Conservation (phyloP, 1,139 yeast species). For the Saccharomyces hybrid region DNA sequence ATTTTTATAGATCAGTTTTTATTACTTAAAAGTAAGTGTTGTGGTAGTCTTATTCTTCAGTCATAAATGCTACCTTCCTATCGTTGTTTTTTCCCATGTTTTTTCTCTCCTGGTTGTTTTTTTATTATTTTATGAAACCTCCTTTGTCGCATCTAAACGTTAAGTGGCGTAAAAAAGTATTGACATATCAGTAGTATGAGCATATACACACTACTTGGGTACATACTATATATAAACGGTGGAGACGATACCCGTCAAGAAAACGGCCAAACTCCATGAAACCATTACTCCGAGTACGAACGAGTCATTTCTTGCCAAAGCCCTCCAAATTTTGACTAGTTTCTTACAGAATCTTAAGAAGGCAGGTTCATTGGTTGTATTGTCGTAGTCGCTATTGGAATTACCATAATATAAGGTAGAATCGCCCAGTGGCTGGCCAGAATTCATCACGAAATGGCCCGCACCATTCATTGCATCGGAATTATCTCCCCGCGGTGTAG, state of each 20-base stretch:
- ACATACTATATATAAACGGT: background rate
- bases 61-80: too few species aligned
- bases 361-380: background rate
- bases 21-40: too few species aligned
- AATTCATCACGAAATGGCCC: background rate
- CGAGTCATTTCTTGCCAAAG: slow-evolving; percentile 2
- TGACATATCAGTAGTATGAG: too few species aligned
- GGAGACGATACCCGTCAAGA: slow-evolving; percentile 1
- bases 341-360: background rate
- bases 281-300: slow-evolving; percentile 5
- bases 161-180: background rate
- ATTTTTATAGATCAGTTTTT: too few species aligned
- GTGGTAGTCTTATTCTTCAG: too few species aligned
- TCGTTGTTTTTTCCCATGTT: too few species aligned
- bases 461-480: background rate
- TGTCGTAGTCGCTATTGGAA: background rate
- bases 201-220: background rate
- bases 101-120: background rate
- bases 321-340: slow-evolving; percentile 1
- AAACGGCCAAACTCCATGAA: slow-evolving; percentile 3
- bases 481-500: background rate
- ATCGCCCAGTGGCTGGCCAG: background rate
- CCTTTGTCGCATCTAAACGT: too few species aligned
- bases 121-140: background rate
- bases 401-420: background rate